These are phyloP conservation scores for Rhododendron molle DNA, from an alignment of 148 eudicot genomes.

Conservation along the genomic window DNA sequence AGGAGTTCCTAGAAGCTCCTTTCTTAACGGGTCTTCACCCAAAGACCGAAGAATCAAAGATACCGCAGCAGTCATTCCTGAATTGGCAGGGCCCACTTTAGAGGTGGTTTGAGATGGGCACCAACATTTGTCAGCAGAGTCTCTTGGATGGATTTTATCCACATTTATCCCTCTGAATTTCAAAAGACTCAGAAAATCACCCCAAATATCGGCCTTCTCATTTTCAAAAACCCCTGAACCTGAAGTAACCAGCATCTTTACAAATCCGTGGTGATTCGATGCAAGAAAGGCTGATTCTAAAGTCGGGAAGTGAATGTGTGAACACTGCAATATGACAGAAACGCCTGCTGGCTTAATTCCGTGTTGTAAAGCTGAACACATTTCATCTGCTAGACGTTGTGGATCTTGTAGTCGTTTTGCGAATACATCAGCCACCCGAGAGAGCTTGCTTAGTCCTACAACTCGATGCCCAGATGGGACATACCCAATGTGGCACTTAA, in stretches of 20 bases:
- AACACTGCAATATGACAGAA: slow-evolving; percentile 69
- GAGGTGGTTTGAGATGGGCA: slow-evolving; percentile 50
- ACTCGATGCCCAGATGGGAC: slow-evolving; percentile 82
- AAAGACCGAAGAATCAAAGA: slow-evolving; percentile 50
- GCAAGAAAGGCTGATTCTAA: slow-evolving; percentile 49
- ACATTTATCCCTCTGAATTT: slow-evolving; percentile 36
- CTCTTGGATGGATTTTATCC: slow-evolving; percentile 22
- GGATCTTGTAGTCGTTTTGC: slow-evolving; percentile 89
- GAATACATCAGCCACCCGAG: slow-evolving; percentile 78
- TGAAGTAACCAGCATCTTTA: slow-evolving; percentile 40
- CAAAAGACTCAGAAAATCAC: slow-evolving; percentile 57
- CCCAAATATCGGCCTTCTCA: slow-evolving; percentile 45
- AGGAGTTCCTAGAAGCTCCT: slow-evolving; percentile 76
- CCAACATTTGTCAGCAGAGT: slow-evolving; percentile 33
- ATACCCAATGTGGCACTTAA: slow-evolving; percentile 91
- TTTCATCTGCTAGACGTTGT: slow-evolving; percentile 72
- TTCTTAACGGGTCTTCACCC: slow-evolving; percentile 81
- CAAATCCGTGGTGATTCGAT: slow-evolving; percentile 40
- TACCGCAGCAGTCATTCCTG: slow-evolving; percentile 60
- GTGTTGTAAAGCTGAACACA: slow-evolving; percentile 58
- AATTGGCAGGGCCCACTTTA: slow-evolving; percentile 26
- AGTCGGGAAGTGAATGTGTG: slow-evolving; percentile 59
- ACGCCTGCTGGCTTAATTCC: slow-evolving; percentile 69
- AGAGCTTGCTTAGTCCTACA: slow-evolving; percentile 92
- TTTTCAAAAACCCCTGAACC: slow-evolving; percentile 69